Evolutionary conservation across 2,329 filamentous ascomycete species (phyloP).

Genomic region (Cryphonectria japonica): DNA sequence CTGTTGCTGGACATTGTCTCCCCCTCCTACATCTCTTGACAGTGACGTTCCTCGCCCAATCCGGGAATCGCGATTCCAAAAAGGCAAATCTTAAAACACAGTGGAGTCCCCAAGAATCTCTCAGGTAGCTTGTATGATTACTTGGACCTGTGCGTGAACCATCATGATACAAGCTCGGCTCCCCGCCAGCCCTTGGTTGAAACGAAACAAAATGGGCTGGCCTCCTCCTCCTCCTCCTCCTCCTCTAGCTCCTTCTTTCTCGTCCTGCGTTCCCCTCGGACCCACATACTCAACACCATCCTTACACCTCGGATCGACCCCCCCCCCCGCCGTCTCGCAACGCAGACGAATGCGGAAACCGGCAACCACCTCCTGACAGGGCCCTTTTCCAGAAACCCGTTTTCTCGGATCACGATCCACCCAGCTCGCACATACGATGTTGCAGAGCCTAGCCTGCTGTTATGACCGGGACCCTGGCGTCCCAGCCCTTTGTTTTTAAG

Average conservation of each 20-base stretch:
- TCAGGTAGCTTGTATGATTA: not conserved
- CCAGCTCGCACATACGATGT: not conserved
- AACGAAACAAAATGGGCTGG: constrained; percentile 24
- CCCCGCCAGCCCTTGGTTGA: constrained; percentile 9
- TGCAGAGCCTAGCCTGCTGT: not conserved
- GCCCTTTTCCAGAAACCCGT: not conserved
- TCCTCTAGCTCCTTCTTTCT: too few relatives aligned
- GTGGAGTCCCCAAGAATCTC: not conserved
- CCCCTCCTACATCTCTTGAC: not conserved
- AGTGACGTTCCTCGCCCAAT: not conserved
- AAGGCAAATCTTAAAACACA: not conserved
- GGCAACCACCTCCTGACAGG: not conserved
- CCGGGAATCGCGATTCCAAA: not conserved
- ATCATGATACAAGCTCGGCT: constrained; percentile 21
- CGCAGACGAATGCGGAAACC: not conserved
- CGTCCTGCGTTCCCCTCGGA: too few relatives aligned
- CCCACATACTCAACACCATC: not conserved
- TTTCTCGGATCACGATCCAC: not conserved
- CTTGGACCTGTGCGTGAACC: not conserved
- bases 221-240: not conserved
- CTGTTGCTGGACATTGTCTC: not conserved
- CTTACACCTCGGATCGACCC: not conserved
- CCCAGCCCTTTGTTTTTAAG: not conserved
- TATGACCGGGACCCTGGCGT: not conserved
- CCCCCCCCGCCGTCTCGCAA: not conserved